Evolutionary conservation across 148 eudicot species (phyloP), one percentile per base, ranked within the genome.

Genomic region (Pouteria glomerata): DNA sequence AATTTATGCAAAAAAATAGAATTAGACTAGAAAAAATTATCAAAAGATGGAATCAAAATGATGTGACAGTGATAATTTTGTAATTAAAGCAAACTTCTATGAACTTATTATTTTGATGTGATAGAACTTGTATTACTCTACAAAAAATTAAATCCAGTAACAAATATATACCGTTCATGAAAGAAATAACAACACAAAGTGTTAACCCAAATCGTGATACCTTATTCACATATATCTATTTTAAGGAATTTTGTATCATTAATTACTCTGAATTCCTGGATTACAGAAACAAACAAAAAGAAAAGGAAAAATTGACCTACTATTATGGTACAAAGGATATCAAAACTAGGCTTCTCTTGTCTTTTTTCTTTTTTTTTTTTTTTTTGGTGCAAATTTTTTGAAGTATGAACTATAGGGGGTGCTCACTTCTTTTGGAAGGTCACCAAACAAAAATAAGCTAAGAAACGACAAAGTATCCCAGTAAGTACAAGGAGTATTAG

Each of bases 401-500:
- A 11, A 11, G 1, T 5, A 67, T 2, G 8, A 41, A 12, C 21
- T 18, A 29, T 37, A 0, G 30, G 73, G 4, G 23, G 8, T 24
- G 26, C 69, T 84, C 76, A 88, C 75, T 85, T 89, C 83, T 85
- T 91, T 70, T 82, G 88, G 73, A 85, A 80, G 53, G 78, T 82
- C 47, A 85, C 57, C 86, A 93, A 72, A 58, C 88, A 84, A 66
- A 81, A 23, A 72, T 79, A 93, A 59, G 99, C 97, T 66, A 86
- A 0, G 3, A 86, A 56, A 37, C 99, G 93, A 76, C 85, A 72
- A 68, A 47, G 23, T 42, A 87, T 3, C 27, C 99, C 99, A 18
- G 76, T 76, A 50, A 82, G 11, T 15, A 90, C 2, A 8, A 96
- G 90, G 35, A 56, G 68, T 16, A 82, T 16, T 67, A 96, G 58